Evolutionary conservation across 2,329 filamentous ascomycete species (phyloP).

Genomic region (Phyllosticta capitalensis): DNA sequence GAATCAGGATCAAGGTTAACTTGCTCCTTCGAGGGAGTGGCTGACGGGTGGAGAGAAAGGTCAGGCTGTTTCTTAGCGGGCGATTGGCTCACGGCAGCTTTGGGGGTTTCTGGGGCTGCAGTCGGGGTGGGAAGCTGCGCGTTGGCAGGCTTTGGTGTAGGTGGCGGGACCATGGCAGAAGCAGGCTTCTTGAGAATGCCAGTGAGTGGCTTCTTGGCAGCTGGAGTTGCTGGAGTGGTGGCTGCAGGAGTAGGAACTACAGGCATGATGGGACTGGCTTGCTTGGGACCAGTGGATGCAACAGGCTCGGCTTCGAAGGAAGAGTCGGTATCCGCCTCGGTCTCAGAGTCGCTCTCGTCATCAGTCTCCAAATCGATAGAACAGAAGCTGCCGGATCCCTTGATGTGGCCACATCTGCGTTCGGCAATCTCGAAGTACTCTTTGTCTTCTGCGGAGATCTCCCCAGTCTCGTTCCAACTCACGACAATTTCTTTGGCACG

Average conservation of each 20-base stretch:
- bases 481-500: conserved; percentile 2
- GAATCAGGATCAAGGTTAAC: not conserved
- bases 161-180: conserved; percentile 16
- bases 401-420: conserved; percentile 11
- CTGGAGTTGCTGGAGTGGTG: not conserved
- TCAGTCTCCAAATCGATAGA: conserved; percentile 19
- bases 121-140: conserved; percentile 19
- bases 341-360: conserved; percentile 8
- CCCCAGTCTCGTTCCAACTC: not conserved
- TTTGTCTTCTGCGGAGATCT: not conserved
- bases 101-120: conserved; percentile 2
- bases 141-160: conserved; percentile 25
- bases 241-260: not conserved
- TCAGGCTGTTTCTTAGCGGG: not conserved
- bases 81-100: conserved; percentile 6
- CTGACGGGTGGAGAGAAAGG: not conserved
- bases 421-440: conserved; percentile 7
- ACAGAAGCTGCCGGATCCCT: conserved; percentile 16
- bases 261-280: not conserved
- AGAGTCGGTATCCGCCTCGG: conserved; percentile 13
- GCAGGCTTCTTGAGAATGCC: conserved; percentile 18
- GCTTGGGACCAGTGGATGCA: not conserved
- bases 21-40: not conserved
- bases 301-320: conserved; percentile 3
- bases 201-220: conserved; percentile 12